phyloP scores from a whole-genome alignment of 306 rosid species.

The Oxytropis ochrocephala region DNA sequence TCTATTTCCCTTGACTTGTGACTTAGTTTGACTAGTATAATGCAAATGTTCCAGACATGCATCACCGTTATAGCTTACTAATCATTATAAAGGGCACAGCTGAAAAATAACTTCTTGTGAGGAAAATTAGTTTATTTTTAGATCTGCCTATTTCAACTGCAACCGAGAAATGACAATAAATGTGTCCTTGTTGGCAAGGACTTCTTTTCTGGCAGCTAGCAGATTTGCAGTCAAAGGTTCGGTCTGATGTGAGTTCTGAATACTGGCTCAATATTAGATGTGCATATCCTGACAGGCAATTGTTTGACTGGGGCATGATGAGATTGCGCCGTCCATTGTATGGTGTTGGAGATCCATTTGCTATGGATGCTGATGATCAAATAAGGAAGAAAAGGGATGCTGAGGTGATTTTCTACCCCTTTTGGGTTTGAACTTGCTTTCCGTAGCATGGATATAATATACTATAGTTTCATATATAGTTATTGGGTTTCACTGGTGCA shows the following conservation, averaged over 20 bases:
- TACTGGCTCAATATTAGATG: constrained; percentile 72
- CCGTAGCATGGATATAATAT: background rate
- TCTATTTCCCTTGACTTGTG: background rate
- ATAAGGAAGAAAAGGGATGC: constrained; percentile 82
- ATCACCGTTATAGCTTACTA: constrained; percentile 6
- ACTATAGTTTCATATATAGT: background rate
- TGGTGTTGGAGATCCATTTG: constrained; percentile 98
- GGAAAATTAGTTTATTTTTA: constrained; percentile 13
- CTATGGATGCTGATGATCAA: constrained; percentile 89
- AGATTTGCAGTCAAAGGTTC: constrained; percentile 82
- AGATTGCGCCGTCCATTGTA: constrained; percentile 74
- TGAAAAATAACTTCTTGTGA: constrained; percentile 20
- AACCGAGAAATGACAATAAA: constrained; percentile 48
- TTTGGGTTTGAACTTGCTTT: background rate
- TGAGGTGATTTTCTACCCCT: constrained; percentile 52
- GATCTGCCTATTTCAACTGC: constrained; percentile 16
- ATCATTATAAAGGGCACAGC: background rate
- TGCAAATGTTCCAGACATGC: background rate
- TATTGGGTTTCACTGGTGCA: background rate
- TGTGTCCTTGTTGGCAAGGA: constrained; percentile 61
- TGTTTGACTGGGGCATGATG: constrained; percentile 98
- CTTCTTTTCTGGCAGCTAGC: constrained; percentile 67
- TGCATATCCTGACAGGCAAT: constrained; percentile 74
- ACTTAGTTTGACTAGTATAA: constrained; percentile 7
- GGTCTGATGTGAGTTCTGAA: constrained; percentile 84